Percentiles rank a stretch among this genome's conserved stretches.
Conservation (phyloP, 345 rosid genomes). For the Euphorbia pulcherrima region DNA sequence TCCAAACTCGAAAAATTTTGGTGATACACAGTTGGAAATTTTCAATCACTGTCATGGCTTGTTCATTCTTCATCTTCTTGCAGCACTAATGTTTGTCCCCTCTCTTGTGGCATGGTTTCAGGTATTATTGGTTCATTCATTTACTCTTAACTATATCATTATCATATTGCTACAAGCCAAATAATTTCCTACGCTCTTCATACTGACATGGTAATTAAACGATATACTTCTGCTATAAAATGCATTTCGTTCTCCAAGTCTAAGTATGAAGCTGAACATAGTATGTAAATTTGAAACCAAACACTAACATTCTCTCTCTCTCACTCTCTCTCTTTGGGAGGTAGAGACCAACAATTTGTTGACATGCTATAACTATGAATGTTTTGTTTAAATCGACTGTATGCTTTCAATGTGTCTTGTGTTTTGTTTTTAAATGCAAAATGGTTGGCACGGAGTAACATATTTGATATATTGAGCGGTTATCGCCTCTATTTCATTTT, state of each 20-base stretch:
- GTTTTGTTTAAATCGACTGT: not conserved
- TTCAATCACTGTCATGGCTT: slow-evolving; percentile 82
- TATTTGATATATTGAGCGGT: too few species aligned
- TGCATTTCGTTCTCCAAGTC: not conserved
- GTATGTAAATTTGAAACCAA: not conserved
- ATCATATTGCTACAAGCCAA: not conserved
- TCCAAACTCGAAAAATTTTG: slow-evolving; percentile 50
- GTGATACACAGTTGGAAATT: slow-evolving; percentile 74
- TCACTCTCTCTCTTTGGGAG: not conserved
- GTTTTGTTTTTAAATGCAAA: not conserved
- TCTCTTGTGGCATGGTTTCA: slow-evolving; percentile 88
- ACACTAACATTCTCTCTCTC: too few species aligned
- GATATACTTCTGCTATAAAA: not conserved
- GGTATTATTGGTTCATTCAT: slow-evolving; percentile 39
- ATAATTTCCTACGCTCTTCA: not conserved
- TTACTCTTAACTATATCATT: slow-evolving; percentile 3
- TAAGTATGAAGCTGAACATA: not conserved
- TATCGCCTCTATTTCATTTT: not conserved
- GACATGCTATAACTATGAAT: not conserved
- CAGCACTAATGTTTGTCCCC: slow-evolving; percentile 80
- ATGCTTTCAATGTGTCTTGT: not conserved
- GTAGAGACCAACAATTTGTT: not conserved
- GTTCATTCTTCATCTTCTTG: slow-evolving; percentile 71
- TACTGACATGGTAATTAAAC: not conserved
- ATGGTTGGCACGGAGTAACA: too few species aligned